Evolutionary conservation across 2,329 filamentous ascomycete genomes (phyloP).

Genomic region (Fusarium sp.): DNA sequence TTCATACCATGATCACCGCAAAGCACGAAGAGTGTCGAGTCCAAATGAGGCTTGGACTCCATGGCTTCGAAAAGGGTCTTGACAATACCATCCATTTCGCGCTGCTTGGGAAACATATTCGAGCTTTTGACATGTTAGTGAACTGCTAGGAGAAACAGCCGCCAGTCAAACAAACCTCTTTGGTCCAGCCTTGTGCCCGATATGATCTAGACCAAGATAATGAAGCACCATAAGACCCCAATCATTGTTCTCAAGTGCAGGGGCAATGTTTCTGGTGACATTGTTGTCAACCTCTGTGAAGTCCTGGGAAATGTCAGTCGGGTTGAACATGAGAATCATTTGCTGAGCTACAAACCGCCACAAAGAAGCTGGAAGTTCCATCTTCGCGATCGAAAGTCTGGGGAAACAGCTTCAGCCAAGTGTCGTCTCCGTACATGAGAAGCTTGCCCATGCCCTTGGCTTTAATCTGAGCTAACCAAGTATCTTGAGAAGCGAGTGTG

Average conservation of each 20-base stretch:
- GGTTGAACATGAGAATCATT: not conserved
- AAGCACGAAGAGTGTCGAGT: constrained; percentile 82
- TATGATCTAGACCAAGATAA: constrained; percentile 95
- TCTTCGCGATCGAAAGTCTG: constrained; percentile 85
- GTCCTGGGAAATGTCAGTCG: constrained; percentile 64
- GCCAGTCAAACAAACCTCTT: constrained; percentile 63
- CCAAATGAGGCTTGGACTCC: constrained; percentile 72
- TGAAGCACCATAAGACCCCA: constrained; percentile 96
- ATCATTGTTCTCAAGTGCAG: constrained; percentile 77
- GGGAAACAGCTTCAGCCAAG: constrained; percentile 97
- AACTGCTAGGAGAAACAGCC: not conserved
- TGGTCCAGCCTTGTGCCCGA: constrained; percentile 94
- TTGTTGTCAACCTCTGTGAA: constrained; percentile 98
- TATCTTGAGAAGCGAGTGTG: constrained; percentile 87
- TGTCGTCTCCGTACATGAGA: constrained; percentile 97
- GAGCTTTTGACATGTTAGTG: constrained; percentile 59
- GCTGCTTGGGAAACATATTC: constrained; percentile 92
- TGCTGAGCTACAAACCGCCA: constrained; percentile 74
- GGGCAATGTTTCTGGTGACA: constrained; percentile 86
- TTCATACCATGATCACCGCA: constrained; percentile 99
- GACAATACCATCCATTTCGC: constrained; percentile 90
- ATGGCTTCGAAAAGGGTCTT: constrained; percentile 79
- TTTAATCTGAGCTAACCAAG: constrained; percentile 94
- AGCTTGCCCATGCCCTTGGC: constrained; percentile 75
- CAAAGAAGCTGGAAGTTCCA: constrained; percentile 97